A percentile compares a stretch with the other conserved stretches of the same genome.
Conservation (phyloP, 2,329 filamentous ascomycete species). For the Furcasterigmium furcatum region DNA sequence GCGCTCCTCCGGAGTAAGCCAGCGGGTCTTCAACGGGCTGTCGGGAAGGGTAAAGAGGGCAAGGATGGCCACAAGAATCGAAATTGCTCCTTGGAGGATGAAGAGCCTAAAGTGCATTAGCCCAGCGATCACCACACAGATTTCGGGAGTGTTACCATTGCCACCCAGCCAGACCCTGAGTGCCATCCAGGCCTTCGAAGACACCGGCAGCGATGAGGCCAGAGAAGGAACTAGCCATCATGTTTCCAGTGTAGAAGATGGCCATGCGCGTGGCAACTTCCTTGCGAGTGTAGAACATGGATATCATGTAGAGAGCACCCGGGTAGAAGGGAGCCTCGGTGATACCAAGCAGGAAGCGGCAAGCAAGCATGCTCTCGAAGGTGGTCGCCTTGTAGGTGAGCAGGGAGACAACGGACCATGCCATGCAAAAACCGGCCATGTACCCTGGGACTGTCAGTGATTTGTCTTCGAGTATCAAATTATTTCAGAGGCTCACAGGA, state of each 20-base stretch:
- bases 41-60: conserved; percentile 34
- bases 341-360: conserved; percentile 12
- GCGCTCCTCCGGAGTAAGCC: conserved; percentile 35
- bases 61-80: conserved; percentile 27
- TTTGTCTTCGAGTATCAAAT: too few relatives aligned
- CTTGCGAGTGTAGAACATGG: conserved; percentile 13
- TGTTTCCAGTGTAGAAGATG: conserved; percentile 39
- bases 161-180: conserved; percentile 33
- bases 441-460: too few relatives aligned
- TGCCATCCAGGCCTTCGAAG: conserved; percentile 35
- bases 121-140: not conserved
- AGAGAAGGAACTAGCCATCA: conserved; percentile 39
- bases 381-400: conserved; percentile 12
- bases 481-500: conserved; percentile 13
- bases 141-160: conserved; percentile 27
- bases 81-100: conserved; percentile 35
- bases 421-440: conserved; percentile 10
- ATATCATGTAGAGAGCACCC: conserved; percentile 12
- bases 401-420: conserved; percentile 11
- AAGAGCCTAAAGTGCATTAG: conserved; percentile 25
- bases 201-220: conserved; percentile 41
- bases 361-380: conserved; percentile 9
- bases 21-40: conserved; percentile 31
- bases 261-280: conserved; percentile 28
- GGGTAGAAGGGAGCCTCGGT: conserved; percentile 15